These are phyloP conservation scores for Trametes cinnabarina DNA, from an alignment of 768 basidiomycete genomes.

Conservation along the genomic window DNA sequence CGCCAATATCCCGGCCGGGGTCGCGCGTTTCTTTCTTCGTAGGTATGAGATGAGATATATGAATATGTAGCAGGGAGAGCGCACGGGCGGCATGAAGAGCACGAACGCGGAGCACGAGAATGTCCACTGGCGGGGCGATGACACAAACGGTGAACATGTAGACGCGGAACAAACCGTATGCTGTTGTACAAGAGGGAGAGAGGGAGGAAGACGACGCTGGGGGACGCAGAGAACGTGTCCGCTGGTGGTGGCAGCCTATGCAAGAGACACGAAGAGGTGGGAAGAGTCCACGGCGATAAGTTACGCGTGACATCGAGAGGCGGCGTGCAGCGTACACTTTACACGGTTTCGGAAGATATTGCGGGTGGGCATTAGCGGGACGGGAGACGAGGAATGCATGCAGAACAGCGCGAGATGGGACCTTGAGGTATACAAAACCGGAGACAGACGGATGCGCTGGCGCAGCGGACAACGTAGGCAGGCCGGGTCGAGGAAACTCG, in stretches of 20 bases:
- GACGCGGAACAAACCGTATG: slow-evolving; percentile 13
- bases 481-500: too few species aligned
- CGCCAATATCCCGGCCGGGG: slow-evolving; percentile 10
- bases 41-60: not conserved
- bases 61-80: not conserved
- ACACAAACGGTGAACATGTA: not conserved
- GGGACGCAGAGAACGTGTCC: not conserved
- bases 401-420: too few species aligned
- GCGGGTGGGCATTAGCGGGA: not conserved
- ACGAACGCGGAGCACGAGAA: too few species aligned
- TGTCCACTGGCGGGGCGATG: too few species aligned
- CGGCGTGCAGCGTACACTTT: slow-evolving; percentile 12
- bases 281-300: slow-evolving; percentile 1
- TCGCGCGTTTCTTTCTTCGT: not conserved
- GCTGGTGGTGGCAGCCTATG: not conserved
- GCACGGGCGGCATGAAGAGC: not conserved
- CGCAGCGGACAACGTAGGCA: too few species aligned
- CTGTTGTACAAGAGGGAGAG: slow-evolving; percentile 12
- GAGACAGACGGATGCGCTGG: not conserved
- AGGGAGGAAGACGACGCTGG: too few species aligned
- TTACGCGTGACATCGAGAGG: not conserved
- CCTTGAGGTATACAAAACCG: not conserved
- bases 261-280: not conserved
- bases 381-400: not conserved
- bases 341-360: not conserved